Evolutionary conservation across 1,284 basidiomycete genomes (phyloP), one percentile per base, ranked within the genome.

Genomic region (Malassezia psittaci): DNA sequence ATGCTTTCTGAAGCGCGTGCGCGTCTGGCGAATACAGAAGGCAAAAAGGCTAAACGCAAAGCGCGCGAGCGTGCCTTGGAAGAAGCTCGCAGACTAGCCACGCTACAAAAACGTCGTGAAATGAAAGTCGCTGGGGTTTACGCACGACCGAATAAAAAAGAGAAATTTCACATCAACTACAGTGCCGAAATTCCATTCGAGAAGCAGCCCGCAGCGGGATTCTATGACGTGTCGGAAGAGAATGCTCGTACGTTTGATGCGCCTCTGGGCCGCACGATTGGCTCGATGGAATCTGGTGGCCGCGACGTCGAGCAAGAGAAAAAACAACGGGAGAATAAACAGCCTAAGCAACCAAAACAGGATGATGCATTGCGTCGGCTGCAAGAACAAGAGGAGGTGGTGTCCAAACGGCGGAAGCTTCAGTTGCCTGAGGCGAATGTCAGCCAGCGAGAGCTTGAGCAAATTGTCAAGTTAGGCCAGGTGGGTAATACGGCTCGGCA

Each of bases 1-100:
- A 98, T 99, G 94, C 80, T 99, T 64, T 96, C 91, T 6, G 94
- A 99, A 76, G 94, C 94, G 47, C 85, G 94, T 66, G 94, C 94
- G 9, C 85, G 94, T 78, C 80, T 99, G 40, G 94, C 94, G 48
- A 99, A 99, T 74, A 99, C 94, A 0, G 94, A 99, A 76, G 94
- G 94, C 32, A 99, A 99, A 77, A 98, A 99, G 77, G 94, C 94
- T 1, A 98, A 98, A 77, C 85, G 94, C 64, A 98, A 98, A 78
- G 94, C 90, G 12, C 83, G 94, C 50, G 94, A 98, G 75, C 66
- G 69, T 33, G 71, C 70, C 2, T 78, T 98, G 47, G 94, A 98
- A 71, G 94, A 98, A 75, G 93, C 94, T 0, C 81, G 93, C 49
- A 82, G 94, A 21, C 78, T 98, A 43, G 93, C 94, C 12, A 88